Evolutionary conservation across 345 rosid species (phyloP).

Genomic region (Orychophragmus violaceus): DNA sequence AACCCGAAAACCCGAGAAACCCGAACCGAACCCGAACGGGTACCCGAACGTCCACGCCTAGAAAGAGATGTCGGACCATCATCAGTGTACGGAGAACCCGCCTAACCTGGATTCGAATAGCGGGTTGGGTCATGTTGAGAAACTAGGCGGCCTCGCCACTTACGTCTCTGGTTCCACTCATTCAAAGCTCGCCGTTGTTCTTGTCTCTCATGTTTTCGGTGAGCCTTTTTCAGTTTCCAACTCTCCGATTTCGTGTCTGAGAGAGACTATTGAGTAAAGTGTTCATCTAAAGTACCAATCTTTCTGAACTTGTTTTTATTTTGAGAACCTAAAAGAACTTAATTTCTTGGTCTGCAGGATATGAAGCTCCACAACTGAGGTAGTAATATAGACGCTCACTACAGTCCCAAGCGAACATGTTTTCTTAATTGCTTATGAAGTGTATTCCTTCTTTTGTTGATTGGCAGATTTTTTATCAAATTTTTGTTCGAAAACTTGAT

Average conservation of each 20-base stretch:
- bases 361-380: constrained; percentile 82
- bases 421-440: background rate
- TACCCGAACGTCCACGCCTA: no score
- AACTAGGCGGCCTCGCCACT: constrained; percentile 52
- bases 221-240: background rate
- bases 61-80: constrained; percentile 44
- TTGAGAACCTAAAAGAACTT: background rate
- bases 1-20: no score
- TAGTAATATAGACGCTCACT: constrained; percentile 28
- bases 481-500: background rate
- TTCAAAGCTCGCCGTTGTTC: constrained; percentile 55
- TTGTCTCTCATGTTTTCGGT: constrained; percentile 66
- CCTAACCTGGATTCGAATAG: constrained; percentile 44
- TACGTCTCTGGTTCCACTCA: constrained; percentile 54
- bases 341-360: constrained; percentile 45
- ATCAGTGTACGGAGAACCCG: constrained; percentile 60
- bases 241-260: background rate
- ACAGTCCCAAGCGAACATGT: background rate
- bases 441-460: background rate
- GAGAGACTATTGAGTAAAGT: background rate
- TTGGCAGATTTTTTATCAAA: background rate
- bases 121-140: constrained; percentile 57
- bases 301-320: background rate
- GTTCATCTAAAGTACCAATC: background rate
- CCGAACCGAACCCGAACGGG: no score